A percentile compares a stretch with the other conserved stretches of the same genome.
These are phyloP conservation scores for Theobroma grandiflorum DNA, from an alignment of 441 rosid genomes.

Conservation along the genomic window DNA sequence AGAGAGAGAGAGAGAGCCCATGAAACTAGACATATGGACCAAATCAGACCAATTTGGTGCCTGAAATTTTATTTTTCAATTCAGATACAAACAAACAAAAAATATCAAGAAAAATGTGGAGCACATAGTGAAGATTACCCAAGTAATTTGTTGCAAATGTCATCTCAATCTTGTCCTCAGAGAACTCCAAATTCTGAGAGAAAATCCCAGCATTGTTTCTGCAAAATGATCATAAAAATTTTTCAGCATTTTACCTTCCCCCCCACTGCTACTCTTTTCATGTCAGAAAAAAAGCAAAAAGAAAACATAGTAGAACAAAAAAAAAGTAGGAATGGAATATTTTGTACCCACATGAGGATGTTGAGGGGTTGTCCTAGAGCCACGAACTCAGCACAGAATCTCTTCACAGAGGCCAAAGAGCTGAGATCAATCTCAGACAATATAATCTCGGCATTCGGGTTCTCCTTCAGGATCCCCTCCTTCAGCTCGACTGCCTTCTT, in stretches of 20 bases:
- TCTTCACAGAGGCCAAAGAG: slow-evolving; percentile 75
- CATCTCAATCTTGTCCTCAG: slow-evolving; percentile 93
- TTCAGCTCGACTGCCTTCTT: slow-evolving; percentile 70
- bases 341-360: slow-evolving; percentile 77
- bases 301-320: not conserved
- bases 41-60: not conserved
- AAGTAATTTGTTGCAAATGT: slow-evolving; percentile 90
- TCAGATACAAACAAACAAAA: not conserved
- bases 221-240: slow-evolving; percentile 25
- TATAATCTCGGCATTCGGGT: slow-evolving; percentile 60
- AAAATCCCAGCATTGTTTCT: slow-evolving; percentile 94
- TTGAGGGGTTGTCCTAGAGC: slow-evolving; percentile 78
- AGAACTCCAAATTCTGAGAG: slow-evolving; percentile 80
- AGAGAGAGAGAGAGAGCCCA: too few species aligned
- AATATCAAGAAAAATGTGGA: not conserved
- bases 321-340: not conserved
- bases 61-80: not conserved
- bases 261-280: not conserved
- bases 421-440: slow-evolving; percentile 80
- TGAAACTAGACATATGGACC: not conserved
- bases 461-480: slow-evolving; percentile 60
- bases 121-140: slow-evolving; percentile 50
- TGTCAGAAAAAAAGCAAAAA: not conserved
- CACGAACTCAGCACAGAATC: slow-evolving; percentile 73
- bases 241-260: not conserved